phyloP scores from a whole-genome alignment of 2,329 filamentous ascomycete genomes.

The Colletotrichum horii region DNA sequence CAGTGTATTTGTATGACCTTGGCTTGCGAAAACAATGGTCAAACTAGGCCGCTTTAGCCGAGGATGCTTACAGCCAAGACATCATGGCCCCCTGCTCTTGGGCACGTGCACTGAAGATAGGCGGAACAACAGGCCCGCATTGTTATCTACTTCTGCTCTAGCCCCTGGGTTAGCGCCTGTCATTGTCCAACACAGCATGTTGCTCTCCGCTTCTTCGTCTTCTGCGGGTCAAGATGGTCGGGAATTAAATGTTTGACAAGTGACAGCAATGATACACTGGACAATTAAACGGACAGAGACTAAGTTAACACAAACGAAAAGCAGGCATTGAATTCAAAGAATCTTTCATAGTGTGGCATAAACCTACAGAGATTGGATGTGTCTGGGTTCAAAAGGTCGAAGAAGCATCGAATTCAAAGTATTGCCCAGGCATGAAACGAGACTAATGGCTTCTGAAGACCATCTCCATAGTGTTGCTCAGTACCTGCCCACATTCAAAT shows the following conservation, averaged over 20 bases:
- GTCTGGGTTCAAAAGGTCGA: neutral
- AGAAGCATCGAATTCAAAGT: neutral
- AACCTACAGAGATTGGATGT: neutral
- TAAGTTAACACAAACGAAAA: neutral
- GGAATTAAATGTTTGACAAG: neutral
- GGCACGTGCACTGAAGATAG: neutral
- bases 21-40: neutral
- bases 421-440: neutral
- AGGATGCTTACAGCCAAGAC: neutral
- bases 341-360: neutral
- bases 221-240: neutral
- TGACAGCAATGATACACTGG: neutral
- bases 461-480: neutral
- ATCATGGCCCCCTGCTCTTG: neutral
- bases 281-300: neutral
- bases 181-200: neutral
- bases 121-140: neutral
- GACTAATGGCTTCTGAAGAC: neutral
- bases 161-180: neutral
- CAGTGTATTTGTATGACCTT: neutral
- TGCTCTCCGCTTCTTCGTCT: neutral
- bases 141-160: neutral
- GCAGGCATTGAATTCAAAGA: neutral
- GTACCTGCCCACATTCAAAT: neutral
- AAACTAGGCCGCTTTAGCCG: neutral